phyloP scores from a whole-genome alignment of 805 yeast species.

The Priceomyces carsonii region DNA sequence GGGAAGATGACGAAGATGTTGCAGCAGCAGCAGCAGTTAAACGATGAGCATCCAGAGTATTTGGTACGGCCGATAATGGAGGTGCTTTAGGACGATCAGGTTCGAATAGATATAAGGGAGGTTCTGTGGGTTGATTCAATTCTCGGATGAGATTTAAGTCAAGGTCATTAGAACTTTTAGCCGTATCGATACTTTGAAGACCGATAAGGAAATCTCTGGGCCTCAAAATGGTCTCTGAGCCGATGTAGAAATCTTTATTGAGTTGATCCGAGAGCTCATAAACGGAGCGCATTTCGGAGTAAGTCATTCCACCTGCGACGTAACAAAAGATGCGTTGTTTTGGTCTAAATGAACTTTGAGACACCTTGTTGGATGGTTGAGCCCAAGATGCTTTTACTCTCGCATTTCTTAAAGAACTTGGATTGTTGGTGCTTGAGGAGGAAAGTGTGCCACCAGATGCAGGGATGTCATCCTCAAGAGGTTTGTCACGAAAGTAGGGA shows the following conservation, averaged over 20 bases:
- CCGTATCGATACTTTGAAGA: slow-evolving; percentile 39
- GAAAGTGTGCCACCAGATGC: slow-evolving; percentile 8
- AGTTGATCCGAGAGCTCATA: slow-evolving; percentile 64
- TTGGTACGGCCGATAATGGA: slow-evolving; percentile 9
- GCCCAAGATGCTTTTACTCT: slow-evolving; percentile 81
- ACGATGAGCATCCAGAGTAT: not conserved
- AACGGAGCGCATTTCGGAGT: slow-evolving; percentile 74
- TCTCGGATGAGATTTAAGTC: slow-evolving; percentile 35
- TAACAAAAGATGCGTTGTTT: slow-evolving; percentile 76
- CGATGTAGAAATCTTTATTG: slow-evolving; percentile 76
- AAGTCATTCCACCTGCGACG: slow-evolving; percentile 87
- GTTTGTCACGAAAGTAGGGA: slow-evolving; percentile 77
- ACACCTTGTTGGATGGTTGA: slow-evolving; percentile 29
- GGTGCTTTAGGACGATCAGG: slow-evolving; percentile 19
- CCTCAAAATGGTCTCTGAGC: slow-evolving; percentile 72
- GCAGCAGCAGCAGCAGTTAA: slow-evolving; percentile 5
- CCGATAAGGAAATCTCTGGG: slow-evolving; percentile 52
- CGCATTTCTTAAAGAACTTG: slow-evolving; percentile 61
- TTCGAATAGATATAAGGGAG: slow-evolving; percentile 47
- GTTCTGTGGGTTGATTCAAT: slow-evolving; percentile 28
- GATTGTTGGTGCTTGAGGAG: slow-evolving; percentile 4
- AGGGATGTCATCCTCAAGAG: slow-evolving; percentile 50
- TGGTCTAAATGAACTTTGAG: slow-evolving; percentile 15
- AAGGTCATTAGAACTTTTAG: slow-evolving; percentile 41
- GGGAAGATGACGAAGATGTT: slow-evolving; percentile 3